Base-by-base conservation (phyloP, 2,329 filamentous ascomycete genomes). In the Botrytis aclada region DNA sequence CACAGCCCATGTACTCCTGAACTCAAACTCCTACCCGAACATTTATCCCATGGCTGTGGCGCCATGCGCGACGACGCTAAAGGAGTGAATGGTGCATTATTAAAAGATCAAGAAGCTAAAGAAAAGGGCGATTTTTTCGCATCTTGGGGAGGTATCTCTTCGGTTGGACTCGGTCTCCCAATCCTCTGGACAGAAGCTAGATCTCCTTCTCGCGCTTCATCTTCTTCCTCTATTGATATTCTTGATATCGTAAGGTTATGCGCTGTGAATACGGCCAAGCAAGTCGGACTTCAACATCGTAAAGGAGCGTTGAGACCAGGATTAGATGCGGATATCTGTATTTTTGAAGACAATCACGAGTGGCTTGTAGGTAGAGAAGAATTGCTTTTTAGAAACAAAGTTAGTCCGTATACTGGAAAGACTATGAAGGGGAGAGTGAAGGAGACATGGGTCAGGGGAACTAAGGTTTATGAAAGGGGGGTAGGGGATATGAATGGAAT, bases 1-100 rank as follows among this genome's bases (percentile, higher is more conserved):
- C 96, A 99, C 85, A 97, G 93, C 8, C 96, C 96, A 9, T 98
- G 96, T 85, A 98, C 96, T 5, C 95, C 96, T 0, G 91, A 97
- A 80, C 87, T 99, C 71, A 99, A 99, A 83, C 88, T 97, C 29
- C 88, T 98, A 0, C 95, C 95, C 0, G 82, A 86, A 0, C 88
- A 91, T 77, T n/a, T 88, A 86, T 77, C 79, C 78, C 74, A 80
- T 80, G 73, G 71, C 43, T 70, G 78, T 76, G 74, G 81, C 61
- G 79, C 77, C 58, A 77, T 83, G 4, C 74, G 78, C 54, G 39
- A 69, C 14, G 65, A 74, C 29, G 75, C 75, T 1, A 79, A 77
- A 62, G 74, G 72, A 10, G 78, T 79, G 1, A 79, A 79, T 47
- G 78, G 77, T 10, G 75, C 78, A 47, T 58, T 71, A 20, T 37